Percentiles rank a stretch among this genome's conserved stretches.
phyloP scores from a whole-genome alignment of 2,329 filamentous ascomycete genomes.

The Colletotrichum acutatum region DNA sequence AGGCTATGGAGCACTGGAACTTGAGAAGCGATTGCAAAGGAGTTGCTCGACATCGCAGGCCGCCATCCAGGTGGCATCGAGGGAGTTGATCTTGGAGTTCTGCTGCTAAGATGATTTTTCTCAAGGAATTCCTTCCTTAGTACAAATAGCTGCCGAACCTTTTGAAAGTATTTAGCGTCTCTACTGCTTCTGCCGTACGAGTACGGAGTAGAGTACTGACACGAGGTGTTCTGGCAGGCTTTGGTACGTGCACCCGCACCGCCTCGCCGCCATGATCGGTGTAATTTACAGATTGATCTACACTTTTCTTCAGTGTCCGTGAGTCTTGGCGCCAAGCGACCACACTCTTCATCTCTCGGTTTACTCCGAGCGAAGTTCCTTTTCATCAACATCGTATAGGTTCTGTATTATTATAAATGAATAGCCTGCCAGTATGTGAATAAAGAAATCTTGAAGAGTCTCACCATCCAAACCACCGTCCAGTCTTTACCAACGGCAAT shows the following conservation, averaged over 20 bases:
- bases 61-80: no score
- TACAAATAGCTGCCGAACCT: no score
- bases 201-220: not conserved
- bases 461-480: not conserved
- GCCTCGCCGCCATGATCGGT: not conserved
- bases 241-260: not conserved
- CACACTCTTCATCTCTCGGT: not conserved
- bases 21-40: not conserved
- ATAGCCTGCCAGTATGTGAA: not conserved
- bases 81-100: not conserved
- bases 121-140: no score
- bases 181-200: not conserved
- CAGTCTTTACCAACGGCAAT: not conserved
- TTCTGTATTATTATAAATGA: not conserved
- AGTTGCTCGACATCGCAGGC: not conserved
- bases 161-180: not conserved
- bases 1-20: not conserved
- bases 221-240: not conserved
- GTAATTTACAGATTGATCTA: not conserved
- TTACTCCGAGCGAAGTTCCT: not conserved
- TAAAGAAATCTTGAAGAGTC: not conserved
- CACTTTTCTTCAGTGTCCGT: not conserved
- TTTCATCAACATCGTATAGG: not conserved
- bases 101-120: no score
- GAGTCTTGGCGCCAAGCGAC: not conserved